Conservation (phyloP, 108 stramenopile genomes). For the Fistulifera pelliculosa region DNA sequence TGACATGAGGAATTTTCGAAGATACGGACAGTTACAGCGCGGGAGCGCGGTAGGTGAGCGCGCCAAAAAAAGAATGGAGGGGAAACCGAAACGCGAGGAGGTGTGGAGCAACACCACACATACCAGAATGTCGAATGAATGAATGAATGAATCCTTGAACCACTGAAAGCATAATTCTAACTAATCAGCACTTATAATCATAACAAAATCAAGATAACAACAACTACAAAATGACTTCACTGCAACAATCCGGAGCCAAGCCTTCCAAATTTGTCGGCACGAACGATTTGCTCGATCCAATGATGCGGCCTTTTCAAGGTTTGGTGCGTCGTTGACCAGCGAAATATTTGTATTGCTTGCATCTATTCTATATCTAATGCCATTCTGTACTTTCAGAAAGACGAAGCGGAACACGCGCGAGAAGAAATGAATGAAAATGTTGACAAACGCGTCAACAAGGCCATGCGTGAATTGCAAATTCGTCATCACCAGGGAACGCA, state of each 20-base stretch:
- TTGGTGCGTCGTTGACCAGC: not conserved
- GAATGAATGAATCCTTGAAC: too few species aligned
- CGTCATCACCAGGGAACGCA: constrained; percentile 33
- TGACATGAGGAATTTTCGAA: too few species aligned
- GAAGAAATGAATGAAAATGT: constrained; percentile 53
- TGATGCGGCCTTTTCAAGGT: constrained; percentile 47
- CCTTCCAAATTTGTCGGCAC: constrained; percentile 73
- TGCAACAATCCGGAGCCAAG: constrained; percentile 62
- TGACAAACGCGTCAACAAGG: constrained; percentile 49
- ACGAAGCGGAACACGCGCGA: constrained; percentile 41
- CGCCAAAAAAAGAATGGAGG: too few species aligned
- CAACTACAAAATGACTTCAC: constrained; percentile 47
- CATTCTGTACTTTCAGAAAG: constrained; percentile 6
- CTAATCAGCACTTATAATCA: too few species aligned
- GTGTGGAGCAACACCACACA: too few species aligned
- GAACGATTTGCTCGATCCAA: constrained; percentile 63
- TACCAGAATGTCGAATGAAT: too few species aligned
- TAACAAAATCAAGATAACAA: too few species aligned
- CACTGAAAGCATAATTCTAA: too few species aligned
- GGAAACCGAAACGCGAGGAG: too few species aligned
- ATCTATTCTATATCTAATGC: not conserved
- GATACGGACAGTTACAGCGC: too few species aligned
- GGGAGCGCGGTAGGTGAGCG: too few species aligned
- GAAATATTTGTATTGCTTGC: not conserved
- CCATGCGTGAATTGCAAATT: constrained; percentile 52